Conservation (phyloP, 495 filamentous ascomycete species). For the Aspergillus sclerotiicarbonarius region DNA sequence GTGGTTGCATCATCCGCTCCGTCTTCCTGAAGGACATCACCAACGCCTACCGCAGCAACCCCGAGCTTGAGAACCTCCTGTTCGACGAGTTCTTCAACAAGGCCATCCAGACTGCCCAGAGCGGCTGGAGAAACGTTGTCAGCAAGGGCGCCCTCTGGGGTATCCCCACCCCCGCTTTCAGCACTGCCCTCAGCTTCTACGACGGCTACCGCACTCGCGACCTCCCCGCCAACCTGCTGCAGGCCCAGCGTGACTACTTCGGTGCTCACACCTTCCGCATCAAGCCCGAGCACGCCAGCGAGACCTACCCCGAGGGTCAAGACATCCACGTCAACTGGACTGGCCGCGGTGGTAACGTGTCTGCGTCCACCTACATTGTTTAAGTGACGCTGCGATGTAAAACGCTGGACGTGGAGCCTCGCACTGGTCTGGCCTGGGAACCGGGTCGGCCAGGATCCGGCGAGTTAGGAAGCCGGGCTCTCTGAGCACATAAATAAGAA, state of each 20-base stretch:
- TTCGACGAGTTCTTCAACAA: slow-evolving; percentile 99
- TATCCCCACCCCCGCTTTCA: slow-evolving; percentile 93
- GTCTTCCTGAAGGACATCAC: slow-evolving; percentile 99
- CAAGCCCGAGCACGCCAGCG: slow-evolving; percentile 85
- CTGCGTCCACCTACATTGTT: slow-evolving; percentile 94
- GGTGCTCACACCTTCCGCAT: slow-evolving; percentile 97
- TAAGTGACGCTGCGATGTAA: slow-evolving; percentile 49
- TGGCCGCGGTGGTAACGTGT: slow-evolving; percentile 92
- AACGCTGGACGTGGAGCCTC: slow-evolving; percentile 32
- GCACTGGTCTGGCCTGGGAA: slow-evolving; percentile 11
- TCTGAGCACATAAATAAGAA: slow-evolving; percentile 22
- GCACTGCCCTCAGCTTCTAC: slow-evolving; percentile 94
- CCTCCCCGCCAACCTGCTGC: slow-evolving; percentile 94
- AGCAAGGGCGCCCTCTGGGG: slow-evolving; percentile 88
- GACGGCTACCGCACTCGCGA: slow-evolving; percentile 95
- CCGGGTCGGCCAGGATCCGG: slow-evolving; percentile 14
- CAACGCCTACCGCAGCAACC: slow-evolving; percentile 88
- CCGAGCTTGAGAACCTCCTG: slow-evolving; percentile 94
- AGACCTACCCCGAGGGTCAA: slow-evolving; percentile 79
- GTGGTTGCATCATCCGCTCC: slow-evolving; percentile 99
- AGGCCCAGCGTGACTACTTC: slow-evolving; percentile 99
- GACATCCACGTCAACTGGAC: slow-evolving; percentile 99
- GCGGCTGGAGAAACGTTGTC: slow-evolving; percentile 93
- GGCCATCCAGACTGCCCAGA: slow-evolving; percentile 94
- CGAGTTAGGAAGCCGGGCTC: slow-evolving; percentile 10